Conservation (phyloP, 2,329 filamentous ascomycete genomes). For the Tolypocladium amazonense region DNA sequence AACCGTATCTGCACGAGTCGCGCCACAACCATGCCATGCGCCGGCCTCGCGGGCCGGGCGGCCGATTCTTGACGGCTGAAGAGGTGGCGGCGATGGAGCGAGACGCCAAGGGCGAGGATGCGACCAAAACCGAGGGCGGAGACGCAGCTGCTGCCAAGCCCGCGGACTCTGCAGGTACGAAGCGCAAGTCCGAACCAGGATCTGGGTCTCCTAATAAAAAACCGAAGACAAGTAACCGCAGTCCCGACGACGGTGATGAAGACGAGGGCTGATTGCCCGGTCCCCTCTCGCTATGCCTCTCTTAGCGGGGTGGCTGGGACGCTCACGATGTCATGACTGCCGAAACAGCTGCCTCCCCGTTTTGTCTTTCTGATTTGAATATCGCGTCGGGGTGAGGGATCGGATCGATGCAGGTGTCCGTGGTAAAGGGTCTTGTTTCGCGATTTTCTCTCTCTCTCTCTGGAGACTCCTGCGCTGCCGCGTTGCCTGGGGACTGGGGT, state of each 20-base stretch:
- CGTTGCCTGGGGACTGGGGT: not conserved
- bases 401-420: constrained; percentile 6
- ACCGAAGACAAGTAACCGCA: constrained; percentile 38
- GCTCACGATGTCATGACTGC: constrained; percentile 26
- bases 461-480: not conserved
- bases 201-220: constrained; percentile 43
- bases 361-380: constrained; percentile 6
- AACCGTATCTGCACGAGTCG: constrained; percentile 95
- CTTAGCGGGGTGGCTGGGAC: constrained; percentile 3
- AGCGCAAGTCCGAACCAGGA: constrained; percentile 49
- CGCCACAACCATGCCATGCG: constrained; percentile 98
- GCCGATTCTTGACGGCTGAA: constrained; percentile 90
- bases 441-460: not conserved
- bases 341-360: constrained; percentile 3
- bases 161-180: constrained; percentile 31
- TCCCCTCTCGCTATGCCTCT: not conserved
- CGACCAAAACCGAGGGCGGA: constrained; percentile 18
- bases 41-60: constrained; percentile 82
- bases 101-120: constrained; percentile 32
- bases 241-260: constrained; percentile 30
- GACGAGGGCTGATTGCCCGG: constrained; percentile 8
- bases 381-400: constrained; percentile 4
- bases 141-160: constrained; percentile 13
- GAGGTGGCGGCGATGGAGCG: constrained; percentile 87
- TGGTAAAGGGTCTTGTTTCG: not conserved